Conservation (phyloP, 164 flowering plant genomes). For the Annona cherimola region DNA sequence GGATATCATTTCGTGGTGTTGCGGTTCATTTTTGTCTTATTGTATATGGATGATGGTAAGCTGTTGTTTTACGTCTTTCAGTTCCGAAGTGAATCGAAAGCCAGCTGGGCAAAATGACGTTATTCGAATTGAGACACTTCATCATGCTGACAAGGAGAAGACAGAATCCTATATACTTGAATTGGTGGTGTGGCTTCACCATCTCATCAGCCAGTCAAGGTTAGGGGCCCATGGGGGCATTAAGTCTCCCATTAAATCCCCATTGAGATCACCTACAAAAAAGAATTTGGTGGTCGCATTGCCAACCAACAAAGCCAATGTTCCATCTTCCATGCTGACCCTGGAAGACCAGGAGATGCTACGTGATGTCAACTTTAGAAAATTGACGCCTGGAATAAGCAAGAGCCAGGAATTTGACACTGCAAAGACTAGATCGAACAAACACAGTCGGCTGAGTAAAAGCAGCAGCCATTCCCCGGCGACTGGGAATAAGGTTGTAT, state of each 20-base stretch:
- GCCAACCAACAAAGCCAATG: constrained; percentile 22
- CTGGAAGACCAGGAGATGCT: constrained; percentile 84
- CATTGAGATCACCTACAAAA: constrained; percentile 67
- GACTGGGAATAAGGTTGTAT: constrained; percentile 34
- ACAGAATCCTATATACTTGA: constrained; percentile 82
- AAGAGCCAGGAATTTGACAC: constrained; percentile 87
- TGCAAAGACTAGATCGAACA: constrained; percentile 36
- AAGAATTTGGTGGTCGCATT: constrained; percentile 23
- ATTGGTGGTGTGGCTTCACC: constrained; percentile 84
- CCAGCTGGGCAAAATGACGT: constrained; percentile 59
- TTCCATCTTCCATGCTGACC: constrained; percentile 44
- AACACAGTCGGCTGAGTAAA: constrained; percentile 61
- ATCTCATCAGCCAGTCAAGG: constrained; percentile 60
- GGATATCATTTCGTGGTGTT: background rate
- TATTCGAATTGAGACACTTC: constrained; percentile 74
- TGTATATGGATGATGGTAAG: background rate
- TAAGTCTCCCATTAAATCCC: constrained; percentile 77
- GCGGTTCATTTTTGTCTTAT: too few species aligned
- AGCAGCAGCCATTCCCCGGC: constrained; percentile 79
- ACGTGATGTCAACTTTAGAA: constrained; percentile 61
- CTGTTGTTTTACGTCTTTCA: constrained; percentile 17
- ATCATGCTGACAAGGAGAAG: constrained; percentile 91
- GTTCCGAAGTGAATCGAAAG: constrained; percentile 70
- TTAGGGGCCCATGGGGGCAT: constrained; percentile 37
- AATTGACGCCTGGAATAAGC: constrained; percentile 82